These are phyloP conservation scores for Phytophthora foliorum DNA, from an alignment of 352 stramenopile genomes.

Conservation along the genomic window DNA sequence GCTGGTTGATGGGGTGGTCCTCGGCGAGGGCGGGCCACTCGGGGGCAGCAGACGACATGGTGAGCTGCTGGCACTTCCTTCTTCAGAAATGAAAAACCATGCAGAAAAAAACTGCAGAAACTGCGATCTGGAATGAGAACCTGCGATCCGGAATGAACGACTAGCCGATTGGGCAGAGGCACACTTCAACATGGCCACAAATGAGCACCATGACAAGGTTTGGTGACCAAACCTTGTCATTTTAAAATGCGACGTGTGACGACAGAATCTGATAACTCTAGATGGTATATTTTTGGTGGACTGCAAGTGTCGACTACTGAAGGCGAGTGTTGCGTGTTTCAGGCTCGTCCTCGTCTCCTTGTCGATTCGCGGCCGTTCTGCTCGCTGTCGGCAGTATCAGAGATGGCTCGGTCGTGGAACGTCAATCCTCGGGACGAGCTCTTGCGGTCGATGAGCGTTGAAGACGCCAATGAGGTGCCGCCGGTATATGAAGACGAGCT, in stretches of 20 bases:
- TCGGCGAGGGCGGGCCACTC: conserved; percentile 29
- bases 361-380: not conserved
- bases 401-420: conserved; percentile 27
- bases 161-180: conserved; percentile 24
- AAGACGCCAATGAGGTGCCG: conserved; percentile 3
- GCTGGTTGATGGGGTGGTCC: conserved; percentile 35
- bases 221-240: too few species aligned
- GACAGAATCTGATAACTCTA: not conserved
- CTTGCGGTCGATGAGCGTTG: not conserved
- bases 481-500: conserved; percentile 39
- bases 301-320: not conserved
- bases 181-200: conserved; percentile 21
- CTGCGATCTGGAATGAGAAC: conserved; percentile 3
- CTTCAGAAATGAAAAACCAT: conserved; percentile 17
- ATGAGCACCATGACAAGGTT: too few species aligned
- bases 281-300: conserved; percentile 15
- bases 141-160: not conserved
- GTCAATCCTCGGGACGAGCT: conserved; percentile 7
- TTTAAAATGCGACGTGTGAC: conserved; percentile 27
- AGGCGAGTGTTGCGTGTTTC: too few species aligned
- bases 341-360: conserved; percentile 26
- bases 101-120: conserved; percentile 7
- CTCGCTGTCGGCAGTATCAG: conserved; percentile 5
- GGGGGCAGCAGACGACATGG: conserved; percentile 20
- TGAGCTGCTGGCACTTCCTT: conserved; percentile 2